These are phyloP conservation scores for Pezicula rhizophila DNA, from an alignment of 2,329 filamentous ascomycete genomes.

Conservation along the genomic window DNA sequence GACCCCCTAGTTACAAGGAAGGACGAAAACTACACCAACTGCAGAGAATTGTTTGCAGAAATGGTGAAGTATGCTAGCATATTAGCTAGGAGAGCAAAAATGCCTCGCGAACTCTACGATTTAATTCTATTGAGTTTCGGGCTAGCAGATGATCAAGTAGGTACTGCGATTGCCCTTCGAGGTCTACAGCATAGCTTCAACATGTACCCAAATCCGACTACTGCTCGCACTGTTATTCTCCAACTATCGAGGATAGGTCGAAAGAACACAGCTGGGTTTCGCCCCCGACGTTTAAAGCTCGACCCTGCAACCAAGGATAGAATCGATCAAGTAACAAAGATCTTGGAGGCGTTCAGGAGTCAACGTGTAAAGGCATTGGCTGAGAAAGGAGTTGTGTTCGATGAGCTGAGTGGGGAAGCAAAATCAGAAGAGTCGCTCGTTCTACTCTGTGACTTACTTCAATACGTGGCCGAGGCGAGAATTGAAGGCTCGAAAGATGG, in stretches of 20 bases:
- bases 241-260: constrained; percentile 37
- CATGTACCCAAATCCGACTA: constrained; percentile 38
- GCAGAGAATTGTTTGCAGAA: constrained; percentile 34
- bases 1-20: constrained; percentile 12
- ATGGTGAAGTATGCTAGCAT: constrained; percentile 40
- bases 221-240: constrained; percentile 40
- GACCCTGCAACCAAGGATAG: constrained; percentile 36
- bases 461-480: constrained; percentile 15
- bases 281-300: constrained; percentile 31
- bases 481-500: not conserved
- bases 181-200: constrained; percentile 37
- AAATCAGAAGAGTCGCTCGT: constrained; percentile 25
- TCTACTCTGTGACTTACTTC: constrained; percentile 22
- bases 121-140: constrained; percentile 46
- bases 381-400: constrained; percentile 20
- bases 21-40: constrained; percentile 6
- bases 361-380: constrained; percentile 21
- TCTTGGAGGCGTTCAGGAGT: constrained; percentile 36
- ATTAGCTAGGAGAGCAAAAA: constrained; percentile 27
- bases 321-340: constrained; percentile 35
- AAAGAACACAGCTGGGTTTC: constrained; percentile 25
- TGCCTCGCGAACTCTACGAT: constrained; percentile 44
- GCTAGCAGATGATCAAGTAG: constrained; percentile 39
- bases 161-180: constrained; percentile 42
- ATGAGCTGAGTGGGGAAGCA: constrained; percentile 18